Conservation (phyloP, 2,329 filamentous ascomycete genomes). For the Neodidymelliopsis sp. region DNA sequence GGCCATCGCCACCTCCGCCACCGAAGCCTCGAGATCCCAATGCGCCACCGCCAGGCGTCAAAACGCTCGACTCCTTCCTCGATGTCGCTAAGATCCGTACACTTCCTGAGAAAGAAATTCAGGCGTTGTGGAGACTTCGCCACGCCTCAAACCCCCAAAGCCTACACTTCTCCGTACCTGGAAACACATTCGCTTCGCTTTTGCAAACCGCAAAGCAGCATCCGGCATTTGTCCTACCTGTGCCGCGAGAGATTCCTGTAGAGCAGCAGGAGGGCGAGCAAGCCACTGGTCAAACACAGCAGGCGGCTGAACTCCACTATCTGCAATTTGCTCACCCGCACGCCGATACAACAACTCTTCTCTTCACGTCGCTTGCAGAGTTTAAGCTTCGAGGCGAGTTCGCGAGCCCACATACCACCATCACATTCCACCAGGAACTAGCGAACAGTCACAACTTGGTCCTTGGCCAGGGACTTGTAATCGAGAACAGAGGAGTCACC, state of each 20-base stretch:
- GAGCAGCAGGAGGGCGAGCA: constrained; percentile 28
- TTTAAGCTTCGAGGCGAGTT: constrained; percentile 92
- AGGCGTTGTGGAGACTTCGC: constrained; percentile 87
- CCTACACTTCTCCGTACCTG: constrained; percentile 83
- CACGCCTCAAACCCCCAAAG: constrained; percentile 76
- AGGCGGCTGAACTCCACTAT: constrained; percentile 92
- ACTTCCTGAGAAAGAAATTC: constrained; percentile 82
- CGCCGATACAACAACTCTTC: constrained; percentile 64
- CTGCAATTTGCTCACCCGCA: constrained; percentile 94
- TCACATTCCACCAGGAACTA: constrained; percentile 90
- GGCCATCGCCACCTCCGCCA: constrained; percentile 37
- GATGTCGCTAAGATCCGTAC: constrained; percentile 78
- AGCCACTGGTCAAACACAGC: constrained; percentile 37
- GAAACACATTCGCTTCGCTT: constrained; percentile 76
- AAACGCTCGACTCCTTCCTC: constrained; percentile 72
- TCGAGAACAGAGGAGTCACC: constrained; percentile 77
- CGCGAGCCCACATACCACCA: constrained; percentile 88
- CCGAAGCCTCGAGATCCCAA: constrained; percentile 37
- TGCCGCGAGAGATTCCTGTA: constrained; percentile 66
- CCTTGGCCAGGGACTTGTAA: constrained; percentile 82
- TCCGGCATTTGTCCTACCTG: constrained; percentile 89
- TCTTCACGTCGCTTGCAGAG: constrained; percentile 94
- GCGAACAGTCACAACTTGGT: constrained; percentile 77
- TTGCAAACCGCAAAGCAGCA: constrained; percentile 73
- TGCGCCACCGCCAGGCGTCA: constrained; percentile 59